These are phyloP conservation scores for Rhododendron mucronatum DNA, from an alignment of 148 eudicot species.

Conservation along the genomic window DNA sequence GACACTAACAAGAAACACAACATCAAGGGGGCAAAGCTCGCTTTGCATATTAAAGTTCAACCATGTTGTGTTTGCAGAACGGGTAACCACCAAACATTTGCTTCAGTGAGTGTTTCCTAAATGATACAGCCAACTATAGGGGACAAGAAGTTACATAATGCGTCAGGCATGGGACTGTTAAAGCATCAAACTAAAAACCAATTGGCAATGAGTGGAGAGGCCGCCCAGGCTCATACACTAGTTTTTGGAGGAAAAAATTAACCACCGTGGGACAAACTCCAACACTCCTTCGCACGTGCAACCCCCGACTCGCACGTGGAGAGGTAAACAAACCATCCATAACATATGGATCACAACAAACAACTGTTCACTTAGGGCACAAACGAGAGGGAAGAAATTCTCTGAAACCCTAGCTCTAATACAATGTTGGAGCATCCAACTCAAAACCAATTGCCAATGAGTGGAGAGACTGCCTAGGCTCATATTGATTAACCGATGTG, in stretches of 20 bases:
- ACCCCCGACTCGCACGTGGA: background rate
- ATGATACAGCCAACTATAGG: background rate
- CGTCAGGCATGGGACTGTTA: background rate
- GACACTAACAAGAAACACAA: background rate
- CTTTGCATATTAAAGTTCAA: background rate
- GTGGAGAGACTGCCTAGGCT: too few species aligned
- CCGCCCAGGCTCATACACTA: background rate
- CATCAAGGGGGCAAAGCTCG: background rate
- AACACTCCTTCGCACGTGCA: background rate
- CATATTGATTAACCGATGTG: too few species aligned
- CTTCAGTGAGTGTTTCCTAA: background rate
- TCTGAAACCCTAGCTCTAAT: too few species aligned
- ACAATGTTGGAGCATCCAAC: too few species aligned
- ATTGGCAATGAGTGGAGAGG: background rate
- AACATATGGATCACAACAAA: background rate
- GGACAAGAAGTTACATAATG: background rate
- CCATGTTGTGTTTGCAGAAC: background rate
- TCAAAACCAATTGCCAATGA: too few species aligned
- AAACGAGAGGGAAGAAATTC: too few species aligned
- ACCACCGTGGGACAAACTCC: background rate
- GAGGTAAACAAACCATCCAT: background rate
- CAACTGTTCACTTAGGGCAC: too few species aligned
- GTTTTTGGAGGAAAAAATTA: background rate
- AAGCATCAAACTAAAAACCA: background rate
- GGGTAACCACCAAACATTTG: background rate